Evolutionary conservation across 1,139 yeast genomes (phyloP).

Genomic region (Meyerozyma sp.): DNA sequence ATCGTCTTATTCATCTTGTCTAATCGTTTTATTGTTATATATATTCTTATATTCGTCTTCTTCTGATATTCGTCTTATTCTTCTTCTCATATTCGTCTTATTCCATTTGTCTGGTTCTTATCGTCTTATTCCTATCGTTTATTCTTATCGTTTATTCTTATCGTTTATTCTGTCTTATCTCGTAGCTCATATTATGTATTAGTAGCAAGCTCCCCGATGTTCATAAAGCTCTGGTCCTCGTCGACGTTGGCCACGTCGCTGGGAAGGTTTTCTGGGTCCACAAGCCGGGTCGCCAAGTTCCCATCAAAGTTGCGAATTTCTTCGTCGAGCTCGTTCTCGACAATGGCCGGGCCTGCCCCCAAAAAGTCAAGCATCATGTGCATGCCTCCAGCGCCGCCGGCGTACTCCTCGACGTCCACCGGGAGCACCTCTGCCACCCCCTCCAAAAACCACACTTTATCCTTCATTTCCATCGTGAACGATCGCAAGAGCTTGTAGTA

Average conservation of each 20-base stretch:
- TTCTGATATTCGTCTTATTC: no score
- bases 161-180: no score
- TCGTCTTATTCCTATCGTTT: no score
- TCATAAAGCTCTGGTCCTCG: conserved; percentile 35
- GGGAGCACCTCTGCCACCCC: conserved; percentile 86
- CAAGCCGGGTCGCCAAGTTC: conserved; percentile 35
- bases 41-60: no score
- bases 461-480: conserved; percentile 82
- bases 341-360: conserved; percentile 62
- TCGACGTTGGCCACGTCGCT: conserved; percentile 49
- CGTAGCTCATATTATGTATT: neutral
- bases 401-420: conserved; percentile 76
- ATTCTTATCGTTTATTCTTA: no score
- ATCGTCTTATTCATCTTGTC: no score
- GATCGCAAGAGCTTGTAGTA: conserved; percentile 78
- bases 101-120: no score
- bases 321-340: conserved; percentile 38
- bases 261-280: conserved; percentile 52
- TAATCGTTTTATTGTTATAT: no score
- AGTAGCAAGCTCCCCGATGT: conserved; percentile 17
- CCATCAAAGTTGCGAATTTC: conserved; percentile 44
- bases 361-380: conserved; percentile 85
- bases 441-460: conserved; percentile 88
- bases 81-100: no score
- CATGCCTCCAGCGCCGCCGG: conserved; percentile 83